These are phyloP conservation scores for Apophysomyces elegans DNA, from an alignment of 371 early-diverging fungal species.

Conservation along the genomic window DNA sequence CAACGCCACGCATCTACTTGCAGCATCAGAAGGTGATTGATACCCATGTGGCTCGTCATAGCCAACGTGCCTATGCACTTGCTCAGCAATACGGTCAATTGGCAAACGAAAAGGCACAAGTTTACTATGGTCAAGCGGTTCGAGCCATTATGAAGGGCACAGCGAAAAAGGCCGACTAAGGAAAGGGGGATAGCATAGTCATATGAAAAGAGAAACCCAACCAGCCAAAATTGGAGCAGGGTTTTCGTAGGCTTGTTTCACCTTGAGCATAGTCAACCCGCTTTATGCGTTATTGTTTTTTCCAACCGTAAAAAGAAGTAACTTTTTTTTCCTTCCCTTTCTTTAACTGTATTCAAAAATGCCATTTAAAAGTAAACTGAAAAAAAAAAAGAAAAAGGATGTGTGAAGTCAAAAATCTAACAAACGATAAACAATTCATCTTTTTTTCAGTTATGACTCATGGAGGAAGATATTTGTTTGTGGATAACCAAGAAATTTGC, in stretches of 20 bases:
- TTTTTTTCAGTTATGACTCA: constrained; percentile 21
- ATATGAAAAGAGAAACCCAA: not conserved
- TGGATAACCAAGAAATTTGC: constrained; percentile 21
- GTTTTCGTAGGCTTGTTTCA: not conserved
- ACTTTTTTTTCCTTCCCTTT: not conserved
- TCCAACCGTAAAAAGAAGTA: not conserved
- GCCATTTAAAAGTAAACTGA: constrained; percentile 21
- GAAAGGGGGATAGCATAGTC: not conserved
- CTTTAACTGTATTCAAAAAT: constrained; percentile 12
- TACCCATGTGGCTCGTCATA: constrained; percentile 49
- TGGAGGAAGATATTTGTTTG: constrained; percentile 28
- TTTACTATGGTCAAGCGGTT: constrained; percentile 26
- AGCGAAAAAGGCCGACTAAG: constrained; percentile 19
- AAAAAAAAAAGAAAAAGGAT: not conserved
- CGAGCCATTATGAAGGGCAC: constrained; percentile 19
- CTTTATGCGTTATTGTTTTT: not conserved
- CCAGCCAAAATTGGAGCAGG: not conserved
- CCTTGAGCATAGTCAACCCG: not conserved
- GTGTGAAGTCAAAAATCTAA: not conserved
- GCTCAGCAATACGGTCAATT: constrained; percentile 39
- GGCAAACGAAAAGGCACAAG: constrained; percentile 36
- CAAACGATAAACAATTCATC: not conserved
- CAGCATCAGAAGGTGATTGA: constrained; percentile 58
- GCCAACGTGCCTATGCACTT: constrained; percentile 32
- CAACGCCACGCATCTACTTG: constrained; percentile 55